Evolutionary conservation across 768 basidiomycete species (phyloP), one percentile per base, ranked within the genome.

Genomic region (Leccinum barrowsii): DNA sequence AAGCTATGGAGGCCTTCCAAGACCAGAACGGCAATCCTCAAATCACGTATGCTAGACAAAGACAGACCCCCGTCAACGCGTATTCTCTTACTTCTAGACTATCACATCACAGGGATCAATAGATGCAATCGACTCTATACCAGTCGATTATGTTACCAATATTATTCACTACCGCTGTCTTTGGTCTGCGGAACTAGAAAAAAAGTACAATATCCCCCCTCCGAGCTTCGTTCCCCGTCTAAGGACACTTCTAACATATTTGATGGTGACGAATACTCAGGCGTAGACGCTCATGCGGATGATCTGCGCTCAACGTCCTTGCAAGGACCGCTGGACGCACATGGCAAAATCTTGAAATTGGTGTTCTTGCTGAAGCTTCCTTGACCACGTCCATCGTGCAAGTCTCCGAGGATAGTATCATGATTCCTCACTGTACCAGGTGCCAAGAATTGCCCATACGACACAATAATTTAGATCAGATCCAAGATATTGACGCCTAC

Each of bases 1-100:
- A 78, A 58, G 86, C 80, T 2, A 69, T 85, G 61, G 63, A 76
- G 8, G 67, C 69, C 34, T 65, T 83, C 24, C 74, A 78, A 58
- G 22, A 55, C 51, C 61, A 58, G 21, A 62, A 60, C 8, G 53
- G 42, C 35, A 21, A 42, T 22, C 13, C 35, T 26, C 19, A 13
- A 4, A 49, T 72, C 19, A 24, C 11, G 6, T 74, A 59, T 51
- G 72, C 67, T 37, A 63, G 22, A 52, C 65, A 64, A 12, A 57
- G 54, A 58, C 62, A 61, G 35, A 4, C 48, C 30, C 59, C 59
- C 0, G 26, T 24, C 19, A 56, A 30, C 5, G 2, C 40, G 10
- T 46, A 59, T 32, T 46, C 50, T 17, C 58, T 69, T 26, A 58
- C 64, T 51, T 70, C 68, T 58, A 63, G 67, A 57, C 32, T 63